Conservation (phyloP, 371 early-diverging fungal species). For the Mucor velutinosus region DNA sequence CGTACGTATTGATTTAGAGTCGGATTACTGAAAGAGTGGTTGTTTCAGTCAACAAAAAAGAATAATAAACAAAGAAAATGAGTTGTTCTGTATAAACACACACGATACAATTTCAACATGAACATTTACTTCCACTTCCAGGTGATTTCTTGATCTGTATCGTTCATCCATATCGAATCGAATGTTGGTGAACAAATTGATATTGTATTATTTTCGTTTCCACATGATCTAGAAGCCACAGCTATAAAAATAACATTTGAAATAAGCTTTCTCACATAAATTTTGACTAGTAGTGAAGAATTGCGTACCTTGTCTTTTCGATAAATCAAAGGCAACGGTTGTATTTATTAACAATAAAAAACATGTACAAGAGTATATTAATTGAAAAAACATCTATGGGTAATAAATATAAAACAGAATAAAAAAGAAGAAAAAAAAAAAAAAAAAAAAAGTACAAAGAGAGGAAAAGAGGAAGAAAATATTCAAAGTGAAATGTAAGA, state of each 20-base stretch:
- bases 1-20: conserved; percentile 24
- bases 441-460: conserved; percentile 1
- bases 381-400: conserved; percentile 3
- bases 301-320: conserved; percentile 28
- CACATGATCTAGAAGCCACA: conserved; percentile 38
- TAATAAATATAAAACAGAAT: conserved; percentile 2
- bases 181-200: conserved; percentile 38
- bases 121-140: conserved; percentile 48
- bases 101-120: not conserved
- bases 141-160: conserved; percentile 42
- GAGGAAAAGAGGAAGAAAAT: not conserved
- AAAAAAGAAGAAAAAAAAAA: not conserved
- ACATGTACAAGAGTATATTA: conserved; percentile 10
- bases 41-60: not conserved
- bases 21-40: conserved; percentile 23
- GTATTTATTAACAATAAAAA: conserved; percentile 7
- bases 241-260: conserved; percentile 16
- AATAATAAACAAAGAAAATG: not conserved
- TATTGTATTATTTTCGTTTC: conserved; percentile 29
- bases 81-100: not conserved
- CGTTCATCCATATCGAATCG: conserved; percentile 38
- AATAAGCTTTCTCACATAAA: not conserved
- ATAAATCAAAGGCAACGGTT: conserved; percentile 2
- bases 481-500: not conserved
- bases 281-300: not conserved